Conservation (phyloP, 441 rosid genomes). For the Populus hybrid region DNA sequence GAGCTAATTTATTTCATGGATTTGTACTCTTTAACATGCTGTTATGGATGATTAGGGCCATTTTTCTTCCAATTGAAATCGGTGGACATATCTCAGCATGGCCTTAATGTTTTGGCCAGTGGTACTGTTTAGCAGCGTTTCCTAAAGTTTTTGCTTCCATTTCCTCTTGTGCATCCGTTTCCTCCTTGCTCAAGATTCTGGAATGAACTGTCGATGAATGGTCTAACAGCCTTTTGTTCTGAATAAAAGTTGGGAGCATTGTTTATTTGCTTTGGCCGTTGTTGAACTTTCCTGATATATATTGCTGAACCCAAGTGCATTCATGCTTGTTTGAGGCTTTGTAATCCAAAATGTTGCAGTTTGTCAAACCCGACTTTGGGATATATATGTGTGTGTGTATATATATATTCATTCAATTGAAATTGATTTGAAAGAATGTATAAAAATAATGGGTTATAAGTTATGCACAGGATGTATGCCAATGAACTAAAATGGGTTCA, state of each 20-base stretch:
- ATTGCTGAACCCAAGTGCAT: not conserved
- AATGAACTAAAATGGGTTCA: not conserved
- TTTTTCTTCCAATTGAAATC: not conserved
- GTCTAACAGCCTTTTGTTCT: too few species aligned
- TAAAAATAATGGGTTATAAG: not conserved
- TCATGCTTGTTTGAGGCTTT: not conserved
- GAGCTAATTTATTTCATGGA: not conserved
- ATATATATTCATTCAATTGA: not conserved
- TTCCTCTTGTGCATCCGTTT: not conserved
- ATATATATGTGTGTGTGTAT: too few species aligned
- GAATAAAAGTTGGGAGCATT: too few species aligned
- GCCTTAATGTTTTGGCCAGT: not conserved
- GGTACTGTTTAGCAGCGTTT: not conserved
- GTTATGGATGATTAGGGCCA: not conserved
- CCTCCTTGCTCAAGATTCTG: not conserved
- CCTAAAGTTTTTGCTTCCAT: not conserved
- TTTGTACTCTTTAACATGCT: not conserved
- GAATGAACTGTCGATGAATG: too few species aligned
- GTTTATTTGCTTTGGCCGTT: not conserved
- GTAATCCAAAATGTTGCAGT: not conserved
- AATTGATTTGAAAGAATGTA: not conserved
- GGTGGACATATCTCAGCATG: not conserved
- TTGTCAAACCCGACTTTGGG: not conserved
- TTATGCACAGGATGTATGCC: not conserved
- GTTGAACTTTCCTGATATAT: not conserved